These are phyloP conservation scores for Lupinus albus DNA, from an alignment of 306 rosid species.

Conservation along the genomic window DNA sequence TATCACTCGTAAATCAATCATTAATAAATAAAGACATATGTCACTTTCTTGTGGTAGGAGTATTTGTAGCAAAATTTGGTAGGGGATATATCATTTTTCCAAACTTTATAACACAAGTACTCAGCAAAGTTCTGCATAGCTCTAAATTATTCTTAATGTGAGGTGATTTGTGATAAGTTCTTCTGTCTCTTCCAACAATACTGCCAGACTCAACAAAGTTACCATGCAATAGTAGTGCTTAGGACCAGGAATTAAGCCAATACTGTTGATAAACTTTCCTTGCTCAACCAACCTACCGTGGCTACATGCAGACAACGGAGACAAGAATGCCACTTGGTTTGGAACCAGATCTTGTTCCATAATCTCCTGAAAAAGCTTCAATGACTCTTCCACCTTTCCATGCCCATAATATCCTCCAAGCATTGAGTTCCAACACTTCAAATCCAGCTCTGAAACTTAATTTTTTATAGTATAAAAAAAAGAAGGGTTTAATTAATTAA, in stretches of 20 bases:
- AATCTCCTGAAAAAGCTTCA: slow-evolving; percentile 59
- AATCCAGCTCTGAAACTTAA: slow-evolving; percentile 58
- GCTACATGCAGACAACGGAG: slow-evolving; percentile 77
- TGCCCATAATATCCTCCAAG: slow-evolving; percentile 88
- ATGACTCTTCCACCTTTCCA: slow-evolving; percentile 70
- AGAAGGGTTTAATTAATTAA: background rate
- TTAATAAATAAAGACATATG: too few species aligned
- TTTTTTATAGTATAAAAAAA: background rate
- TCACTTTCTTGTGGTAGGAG: too few species aligned
- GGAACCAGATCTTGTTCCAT: slow-evolving; percentile 59
- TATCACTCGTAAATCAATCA: too few species aligned
- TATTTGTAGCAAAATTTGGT: too few species aligned
- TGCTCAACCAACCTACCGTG: slow-evolving; percentile 58
- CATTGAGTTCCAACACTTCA: slow-evolving; percentile 90
- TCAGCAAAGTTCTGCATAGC: slow-evolving; percentile 77
- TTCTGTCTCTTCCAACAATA: slow-evolving; percentile 67
- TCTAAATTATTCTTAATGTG: slow-evolving; percentile 54
- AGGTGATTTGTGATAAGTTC: slow-evolving; percentile 66
- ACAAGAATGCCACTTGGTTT: slow-evolving; percentile 75
- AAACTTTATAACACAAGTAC: slow-evolving; percentile 68
- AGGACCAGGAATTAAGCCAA: slow-evolving; percentile 63
- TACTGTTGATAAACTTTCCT: slow-evolving; percentile 56
- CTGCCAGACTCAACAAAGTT: slow-evolving; percentile 70
- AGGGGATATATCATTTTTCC: too few species aligned
- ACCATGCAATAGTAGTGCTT: slow-evolving; percentile 93